A percentile compares a stretch with the other conserved stretches of the same genome.
Conservation (phyloP, 1,284 basidiomycete species). For the Fomitopsis pinicola region DNA sequence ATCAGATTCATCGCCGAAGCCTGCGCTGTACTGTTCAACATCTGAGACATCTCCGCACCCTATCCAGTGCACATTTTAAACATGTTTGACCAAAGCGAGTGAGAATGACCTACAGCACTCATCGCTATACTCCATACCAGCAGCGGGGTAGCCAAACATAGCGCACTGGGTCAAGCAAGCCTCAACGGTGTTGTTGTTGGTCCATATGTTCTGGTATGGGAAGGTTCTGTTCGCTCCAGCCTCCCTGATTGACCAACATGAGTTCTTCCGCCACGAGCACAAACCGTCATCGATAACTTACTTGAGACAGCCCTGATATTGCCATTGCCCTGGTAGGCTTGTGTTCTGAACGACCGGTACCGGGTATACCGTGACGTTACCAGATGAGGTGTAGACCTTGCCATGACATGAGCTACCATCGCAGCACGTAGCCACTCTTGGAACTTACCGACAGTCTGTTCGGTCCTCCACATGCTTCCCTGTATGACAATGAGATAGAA, state of each 20-base stretch:
- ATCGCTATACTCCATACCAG: slow-evolving; percentile 54
- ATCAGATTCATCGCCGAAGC: slow-evolving; percentile 41
- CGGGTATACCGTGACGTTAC: slow-evolving; percentile 48
- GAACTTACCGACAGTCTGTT: slow-evolving; percentile 52
- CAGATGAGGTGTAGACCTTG: slow-evolving; percentile 50
- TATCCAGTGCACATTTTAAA: slow-evolving; percentile 19
- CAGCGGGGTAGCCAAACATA: slow-evolving; percentile 60
- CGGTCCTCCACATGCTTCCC: slow-evolving; percentile 66
- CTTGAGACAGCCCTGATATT: slow-evolving; percentile 64
- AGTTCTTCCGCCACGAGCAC: not conserved
- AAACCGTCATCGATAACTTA: slow-evolving; percentile 27
- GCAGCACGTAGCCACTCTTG: not conserved
- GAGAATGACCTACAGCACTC: slow-evolving; percentile 58
- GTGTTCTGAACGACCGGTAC: slow-evolving; percentile 54
- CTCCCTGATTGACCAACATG: slow-evolving; percentile 24
- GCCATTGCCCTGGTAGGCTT: slow-evolving; percentile 56
- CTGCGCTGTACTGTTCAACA: slow-evolving; percentile 38
- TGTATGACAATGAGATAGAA: slow-evolving; percentile 22
- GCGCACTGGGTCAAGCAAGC: slow-evolving; percentile 62
- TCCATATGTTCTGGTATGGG: slow-evolving; percentile 54
- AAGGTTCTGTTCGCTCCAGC: slow-evolving; percentile 40
- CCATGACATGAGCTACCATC: not conserved
- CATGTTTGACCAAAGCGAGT: not conserved
- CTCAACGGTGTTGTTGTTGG: slow-evolving; percentile 56
- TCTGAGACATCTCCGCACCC: slow-evolving; percentile 67